Evolutionary conservation across 1,139 yeast genomes (phyloP).

Genomic region (Candida tetrigidarum): DNA sequence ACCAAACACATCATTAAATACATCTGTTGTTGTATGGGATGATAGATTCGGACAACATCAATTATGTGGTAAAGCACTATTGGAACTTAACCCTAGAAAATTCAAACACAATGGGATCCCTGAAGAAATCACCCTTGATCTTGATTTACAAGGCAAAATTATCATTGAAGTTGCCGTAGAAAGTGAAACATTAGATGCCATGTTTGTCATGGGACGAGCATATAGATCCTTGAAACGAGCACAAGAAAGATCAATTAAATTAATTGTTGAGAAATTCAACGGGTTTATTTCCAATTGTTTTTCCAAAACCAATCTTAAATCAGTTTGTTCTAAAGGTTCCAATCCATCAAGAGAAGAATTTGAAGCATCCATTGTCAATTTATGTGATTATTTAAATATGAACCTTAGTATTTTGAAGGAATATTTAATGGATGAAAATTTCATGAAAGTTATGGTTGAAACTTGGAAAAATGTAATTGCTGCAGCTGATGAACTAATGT

Average conservation of each 20-base stretch:
- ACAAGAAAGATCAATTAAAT: conserved; percentile 64
- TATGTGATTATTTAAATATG: conserved; percentile 74
- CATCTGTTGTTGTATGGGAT: conserved; percentile 78
- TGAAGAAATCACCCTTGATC: conserved; percentile 60
- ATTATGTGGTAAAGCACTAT: conserved; percentile 68
- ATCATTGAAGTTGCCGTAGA: conserved; percentile 73
- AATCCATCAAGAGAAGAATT: conserved; percentile 56
- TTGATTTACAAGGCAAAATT: conserved; percentile 72
- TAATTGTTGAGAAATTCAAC: conserved; percentile 66
- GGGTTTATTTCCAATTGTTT: conserved; percentile 46
- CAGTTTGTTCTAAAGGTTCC: conserved; percentile 49
- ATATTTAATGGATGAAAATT: conserved; percentile 59
- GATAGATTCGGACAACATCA: conserved; percentile 63
- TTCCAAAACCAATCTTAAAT: conserved; percentile 50
- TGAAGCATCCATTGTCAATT: conserved; percentile 73
- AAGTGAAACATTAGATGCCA: conserved; percentile 75
- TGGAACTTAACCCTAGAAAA: conserved; percentile 66
- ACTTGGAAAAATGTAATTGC: conserved; percentile 74
- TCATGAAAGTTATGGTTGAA: conserved; percentile 71
- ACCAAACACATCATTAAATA: conserved; percentile 43
- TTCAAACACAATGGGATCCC: conserved; percentile 74
- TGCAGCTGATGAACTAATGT: conserved; percentile 66
- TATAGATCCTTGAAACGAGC: conserved; percentile 65
- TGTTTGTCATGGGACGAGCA: conserved; percentile 79
- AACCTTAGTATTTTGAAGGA: conserved; percentile 70